These are phyloP conservation scores for Gaeumannomyces sp. DNA, from an alignment of 2,329 filamentous ascomycete genomes.

Conservation along the genomic window DNA sequence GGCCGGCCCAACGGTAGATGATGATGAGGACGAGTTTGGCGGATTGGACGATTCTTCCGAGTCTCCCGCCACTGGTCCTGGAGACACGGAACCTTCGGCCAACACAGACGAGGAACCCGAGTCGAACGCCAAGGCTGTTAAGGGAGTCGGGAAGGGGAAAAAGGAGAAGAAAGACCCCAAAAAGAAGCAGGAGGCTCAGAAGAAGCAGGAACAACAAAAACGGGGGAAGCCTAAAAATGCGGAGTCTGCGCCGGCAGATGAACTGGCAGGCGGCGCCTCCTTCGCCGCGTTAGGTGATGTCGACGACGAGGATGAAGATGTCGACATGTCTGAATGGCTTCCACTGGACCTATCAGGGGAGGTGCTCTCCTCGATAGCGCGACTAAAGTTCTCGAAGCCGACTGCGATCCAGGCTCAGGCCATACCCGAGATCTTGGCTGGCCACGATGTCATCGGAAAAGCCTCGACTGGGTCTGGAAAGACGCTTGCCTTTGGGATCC, in stretches of 20 bases:
- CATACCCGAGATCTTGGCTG: conserved; percentile 76
- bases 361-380: conserved; percentile 67
- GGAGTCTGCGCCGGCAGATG: conserved; percentile 25
- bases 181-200: conserved; percentile 13
- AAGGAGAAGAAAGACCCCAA: conserved; percentile 13
- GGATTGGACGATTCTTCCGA: conserved; percentile 25
- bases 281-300: conserved; percentile 52
- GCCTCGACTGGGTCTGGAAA: conserved; percentile 95
- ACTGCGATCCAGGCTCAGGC: conserved; percentile 74
- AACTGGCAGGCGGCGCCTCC: conserved; percentile 37
- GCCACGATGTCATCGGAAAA: conserved; percentile 91
- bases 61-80: conserved; percentile 1
- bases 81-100: neutral
- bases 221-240: conserved; percentile 21
- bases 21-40: conserved; percentile 25
- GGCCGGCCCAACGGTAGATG: conserved; percentile 18
- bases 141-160: conserved; percentile 12
- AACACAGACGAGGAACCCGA: conserved; percentile 12
- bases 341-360: conserved; percentile 65
- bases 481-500: conserved; percentile 89
- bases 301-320: conserved; percentile 49
- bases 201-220: conserved; percentile 19
- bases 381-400: conserved; percentile 72
- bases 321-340: conserved; percentile 75
- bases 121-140: conserved; percentile 13